phyloP scores from a whole-genome alignment of 2,329 filamentous ascomycete species.

The Verticillium nonalfalfae region DNA sequence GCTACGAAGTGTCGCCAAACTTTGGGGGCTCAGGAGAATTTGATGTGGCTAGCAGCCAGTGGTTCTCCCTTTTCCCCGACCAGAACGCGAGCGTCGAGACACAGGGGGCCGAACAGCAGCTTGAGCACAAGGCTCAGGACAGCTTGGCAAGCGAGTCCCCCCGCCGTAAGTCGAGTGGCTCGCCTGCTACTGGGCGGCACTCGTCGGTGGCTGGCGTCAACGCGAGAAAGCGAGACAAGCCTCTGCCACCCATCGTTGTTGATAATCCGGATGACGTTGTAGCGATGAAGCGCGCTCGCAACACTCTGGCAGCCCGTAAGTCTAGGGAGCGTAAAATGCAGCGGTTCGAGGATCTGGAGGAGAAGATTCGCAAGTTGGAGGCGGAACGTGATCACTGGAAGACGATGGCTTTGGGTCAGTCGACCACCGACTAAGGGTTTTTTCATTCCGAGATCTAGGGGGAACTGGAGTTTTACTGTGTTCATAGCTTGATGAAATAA shows the following conservation, averaged over 20 bases:
- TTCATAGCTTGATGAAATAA: too few relatives aligned
- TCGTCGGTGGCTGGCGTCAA: slow-evolving; percentile 65
- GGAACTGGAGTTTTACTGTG: too few relatives aligned
- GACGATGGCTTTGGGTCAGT: slow-evolving; percentile 36
- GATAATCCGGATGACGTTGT: slow-evolving; percentile 66
- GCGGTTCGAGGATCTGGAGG: slow-evolving; percentile 68
- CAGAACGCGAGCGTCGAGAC: slow-evolving; percentile 24
- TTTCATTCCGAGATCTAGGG: too few relatives aligned
- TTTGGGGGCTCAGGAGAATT: slow-evolving; percentile 58
- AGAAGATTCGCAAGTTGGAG: slow-evolving; percentile 63
- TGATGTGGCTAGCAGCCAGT: slow-evolving; percentile 44
- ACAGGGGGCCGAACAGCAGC: slow-evolving; percentile 41
- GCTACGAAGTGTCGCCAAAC: slow-evolving; percentile 72
- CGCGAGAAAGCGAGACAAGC: slow-evolving; percentile 72
- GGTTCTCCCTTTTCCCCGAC: slow-evolving; percentile 70
- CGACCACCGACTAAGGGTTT: neutral
- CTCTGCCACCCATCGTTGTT: slow-evolving; percentile 70
- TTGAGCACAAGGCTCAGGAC: neutral
- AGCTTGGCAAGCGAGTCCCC: slow-evolving; percentile 28
- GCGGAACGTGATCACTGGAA: slow-evolving; percentile 63
- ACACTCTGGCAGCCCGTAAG: slow-evolving; percentile 89
- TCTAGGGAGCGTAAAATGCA: slow-evolving; percentile 82
- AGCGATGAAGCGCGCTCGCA: slow-evolving; percentile 90
- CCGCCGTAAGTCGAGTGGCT: slow-evolving; percentile 40
- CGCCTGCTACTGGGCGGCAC: slow-evolving; percentile 48